Conservation (phyloP, 2,329 filamentous ascomycete genomes). For the Clarireedia monteithiana region DNA sequence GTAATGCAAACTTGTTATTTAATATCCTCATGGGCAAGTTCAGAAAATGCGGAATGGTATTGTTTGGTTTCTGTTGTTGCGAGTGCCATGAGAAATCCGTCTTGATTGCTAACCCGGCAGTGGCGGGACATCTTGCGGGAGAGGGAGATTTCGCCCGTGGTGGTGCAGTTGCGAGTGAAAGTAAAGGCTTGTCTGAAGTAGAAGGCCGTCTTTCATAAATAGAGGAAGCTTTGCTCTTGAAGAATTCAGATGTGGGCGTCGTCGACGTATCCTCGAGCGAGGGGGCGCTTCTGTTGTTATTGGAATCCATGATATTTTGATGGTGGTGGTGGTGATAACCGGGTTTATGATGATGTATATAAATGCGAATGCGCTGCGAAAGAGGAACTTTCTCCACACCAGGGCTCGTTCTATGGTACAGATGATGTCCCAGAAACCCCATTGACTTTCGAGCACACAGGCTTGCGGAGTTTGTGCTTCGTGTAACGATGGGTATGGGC, state of each 20-base stretch:
- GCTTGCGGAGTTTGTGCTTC: no score
- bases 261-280: background rate
- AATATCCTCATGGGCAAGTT: background rate
- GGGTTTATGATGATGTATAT: slow-evolving; percentile 3
- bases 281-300: background rate
- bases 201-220: slow-evolving; percentile 1
- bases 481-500: no score
- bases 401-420: background rate
- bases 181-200: slow-evolving; percentile 3
- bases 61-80: background rate
- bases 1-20: slow-evolving; percentile 8
- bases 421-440: slow-evolving; percentile 4
- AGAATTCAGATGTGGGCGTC: background rate
- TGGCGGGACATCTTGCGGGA: background rate
- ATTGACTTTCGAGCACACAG: background rate
- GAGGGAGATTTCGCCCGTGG: background rate
- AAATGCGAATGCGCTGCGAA: slow-evolving; percentile 4
- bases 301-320: background rate
- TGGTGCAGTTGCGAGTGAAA: slow-evolving; percentile 1
- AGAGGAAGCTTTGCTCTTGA: background rate
- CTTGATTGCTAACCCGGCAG: background rate
- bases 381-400: background rate
- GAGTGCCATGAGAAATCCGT: background rate
- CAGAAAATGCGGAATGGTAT: background rate
- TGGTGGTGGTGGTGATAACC: slow-evolving; percentile 1